Evolutionary conservation across 768 basidiomycete genomes (phyloP).

Genomic region (Mrakia blollopis): DNA sequence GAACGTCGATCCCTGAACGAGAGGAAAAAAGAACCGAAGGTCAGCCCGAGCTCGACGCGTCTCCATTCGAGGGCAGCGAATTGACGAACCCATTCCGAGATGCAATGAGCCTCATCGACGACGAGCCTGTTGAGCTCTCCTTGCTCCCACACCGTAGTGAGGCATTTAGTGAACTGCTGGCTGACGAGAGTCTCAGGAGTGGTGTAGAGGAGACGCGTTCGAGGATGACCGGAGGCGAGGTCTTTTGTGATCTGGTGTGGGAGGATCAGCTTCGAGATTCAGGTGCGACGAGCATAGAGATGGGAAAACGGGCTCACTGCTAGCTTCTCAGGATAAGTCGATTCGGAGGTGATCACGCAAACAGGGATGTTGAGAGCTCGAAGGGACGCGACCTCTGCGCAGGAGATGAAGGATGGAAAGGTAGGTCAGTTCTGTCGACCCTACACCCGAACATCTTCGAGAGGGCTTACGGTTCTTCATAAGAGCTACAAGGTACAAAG

Average conservation of each 20-base stretch:
- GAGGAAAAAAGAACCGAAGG: background rate
- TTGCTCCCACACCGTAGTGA: constrained; percentile 54
- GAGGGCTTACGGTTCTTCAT: constrained; percentile 69
- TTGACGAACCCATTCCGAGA: constrained; percentile 37
- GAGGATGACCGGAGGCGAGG: constrained; percentile 57
- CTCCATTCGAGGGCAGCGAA: background rate
- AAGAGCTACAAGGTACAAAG: constrained; percentile 51
- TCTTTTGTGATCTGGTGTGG: constrained; percentile 57
- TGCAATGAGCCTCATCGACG: constrained; percentile 57
- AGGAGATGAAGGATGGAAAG: background rate
- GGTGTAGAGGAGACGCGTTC: constrained; percentile 63
- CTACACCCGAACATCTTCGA: background rate
- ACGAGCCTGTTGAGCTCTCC: constrained; percentile 66
- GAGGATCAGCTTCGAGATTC: background rate
- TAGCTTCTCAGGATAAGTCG: constrained; percentile 52
- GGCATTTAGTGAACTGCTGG: constrained; percentile 52
- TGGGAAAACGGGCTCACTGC: constrained; percentile 47
- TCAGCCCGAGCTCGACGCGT: background rate
- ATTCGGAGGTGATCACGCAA: constrained; percentile 64
- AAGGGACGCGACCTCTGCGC: constrained; percentile 34
- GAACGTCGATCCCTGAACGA: constrained; percentile 25
- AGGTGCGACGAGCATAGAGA: background rate
- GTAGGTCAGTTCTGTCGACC: background rate
- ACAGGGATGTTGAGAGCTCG: constrained; percentile 53
- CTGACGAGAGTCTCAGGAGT: constrained; percentile 70